A percentile compares a stretch with the other conserved stretches of the same genome.
Conservation (phyloP, 495 filamentous ascomycete species). For the Aspergillus kassunensis region DNA sequence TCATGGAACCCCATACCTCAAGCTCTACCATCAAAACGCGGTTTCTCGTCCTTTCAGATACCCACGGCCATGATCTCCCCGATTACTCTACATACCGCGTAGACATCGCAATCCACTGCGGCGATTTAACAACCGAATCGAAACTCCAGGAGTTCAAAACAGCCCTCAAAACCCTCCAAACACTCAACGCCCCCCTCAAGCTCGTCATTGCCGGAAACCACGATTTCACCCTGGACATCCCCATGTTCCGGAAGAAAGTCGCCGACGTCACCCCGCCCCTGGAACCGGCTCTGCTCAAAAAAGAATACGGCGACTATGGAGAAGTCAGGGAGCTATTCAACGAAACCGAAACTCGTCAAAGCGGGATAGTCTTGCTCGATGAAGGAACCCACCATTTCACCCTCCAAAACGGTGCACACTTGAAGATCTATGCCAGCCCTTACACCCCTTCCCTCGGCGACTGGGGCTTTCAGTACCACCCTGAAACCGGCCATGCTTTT, state of each 20-base stretch:
- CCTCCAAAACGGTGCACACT: constrained; percentile 51
- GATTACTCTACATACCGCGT: constrained; percentile 29
- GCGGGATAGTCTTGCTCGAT: constrained; percentile 56
- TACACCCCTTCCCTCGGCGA: constrained; percentile 54
- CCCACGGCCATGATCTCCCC: constrained; percentile 39
- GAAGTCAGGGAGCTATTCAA: constrained; percentile 25
- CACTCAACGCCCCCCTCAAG: constrained; percentile 58
- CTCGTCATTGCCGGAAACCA: constrained; percentile 74
- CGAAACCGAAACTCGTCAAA: constrained; percentile 24
- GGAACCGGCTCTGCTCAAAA: constrained; percentile 22
- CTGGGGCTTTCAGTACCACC: constrained; percentile 58
- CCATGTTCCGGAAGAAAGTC: constrained; percentile 30
- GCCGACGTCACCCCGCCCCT: constrained; percentile 18
- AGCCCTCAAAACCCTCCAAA: constrained; percentile 45
- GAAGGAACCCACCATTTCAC: constrained; percentile 56
- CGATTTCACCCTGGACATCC: constrained; percentile 58
- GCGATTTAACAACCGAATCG: constrained; percentile 61
- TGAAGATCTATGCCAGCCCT: constrained; percentile 64
- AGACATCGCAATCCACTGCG: constrained; percentile 66
- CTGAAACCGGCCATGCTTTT: constrained; percentile 44
- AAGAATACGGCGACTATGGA: constrained; percentile 29
- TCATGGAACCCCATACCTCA: background rate
- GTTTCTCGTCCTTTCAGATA: constrained; percentile 56
- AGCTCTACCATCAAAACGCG: constrained; percentile 28
- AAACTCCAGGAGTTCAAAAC: constrained; percentile 49